These are phyloP conservation scores for Pholiota molesta DNA, from an alignment of 768 basidiomycete species.

Conservation along the genomic window DNA sequence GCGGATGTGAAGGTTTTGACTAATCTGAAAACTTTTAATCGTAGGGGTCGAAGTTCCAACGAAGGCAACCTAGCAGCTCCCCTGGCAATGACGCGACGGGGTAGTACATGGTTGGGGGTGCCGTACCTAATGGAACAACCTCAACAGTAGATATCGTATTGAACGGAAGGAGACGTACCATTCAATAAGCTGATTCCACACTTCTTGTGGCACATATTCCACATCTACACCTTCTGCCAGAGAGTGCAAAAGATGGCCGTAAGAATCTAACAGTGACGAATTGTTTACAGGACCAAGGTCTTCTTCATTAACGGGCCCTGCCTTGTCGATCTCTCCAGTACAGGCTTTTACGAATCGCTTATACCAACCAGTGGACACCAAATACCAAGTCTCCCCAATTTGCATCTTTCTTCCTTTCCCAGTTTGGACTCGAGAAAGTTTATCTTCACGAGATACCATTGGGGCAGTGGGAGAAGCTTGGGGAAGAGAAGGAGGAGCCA, in stretches of 20 bases:
- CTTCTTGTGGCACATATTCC: slow-evolving; percentile 72
- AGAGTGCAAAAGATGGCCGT: slow-evolving; percentile 46
- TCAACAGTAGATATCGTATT: slow-evolving; percentile 1
- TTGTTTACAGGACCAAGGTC: slow-evolving; percentile 81
- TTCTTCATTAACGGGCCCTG: slow-evolving; percentile 60
- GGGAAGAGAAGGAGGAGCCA: slow-evolving; percentile 26
- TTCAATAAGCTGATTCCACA: slow-evolving; percentile 66
- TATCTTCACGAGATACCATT: slow-evolving; percentile 44
- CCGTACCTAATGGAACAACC: slow-evolving; percentile 65
- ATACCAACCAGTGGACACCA: slow-evolving; percentile 75
- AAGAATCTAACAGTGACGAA: slow-evolving; percentile 57
- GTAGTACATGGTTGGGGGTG: slow-evolving; percentile 51
- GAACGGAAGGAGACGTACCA: slow-evolving; percentile 56
- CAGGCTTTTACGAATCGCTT: slow-evolving; percentile 76
- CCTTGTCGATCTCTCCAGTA: slow-evolving; percentile 68
- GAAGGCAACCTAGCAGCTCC: slow-evolving; percentile 51
- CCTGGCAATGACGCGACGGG: slow-evolving; percentile 67
- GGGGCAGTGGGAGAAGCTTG: slow-evolving; percentile 23
- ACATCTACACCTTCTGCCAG: slow-evolving; percentile 68
- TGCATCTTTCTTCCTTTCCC: slow-evolving; percentile 53
- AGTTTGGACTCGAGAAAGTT: slow-evolving; percentile 51
- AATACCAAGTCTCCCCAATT: slow-evolving; percentile 77
- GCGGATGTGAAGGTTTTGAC: slow-evolving; percentile 31
- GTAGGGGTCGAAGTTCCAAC: slow-evolving; percentile 76
- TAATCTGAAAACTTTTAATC: slow-evolving; percentile 58